Conservation (phyloP, 805 yeast species). For the Candida verbasci region DNA sequence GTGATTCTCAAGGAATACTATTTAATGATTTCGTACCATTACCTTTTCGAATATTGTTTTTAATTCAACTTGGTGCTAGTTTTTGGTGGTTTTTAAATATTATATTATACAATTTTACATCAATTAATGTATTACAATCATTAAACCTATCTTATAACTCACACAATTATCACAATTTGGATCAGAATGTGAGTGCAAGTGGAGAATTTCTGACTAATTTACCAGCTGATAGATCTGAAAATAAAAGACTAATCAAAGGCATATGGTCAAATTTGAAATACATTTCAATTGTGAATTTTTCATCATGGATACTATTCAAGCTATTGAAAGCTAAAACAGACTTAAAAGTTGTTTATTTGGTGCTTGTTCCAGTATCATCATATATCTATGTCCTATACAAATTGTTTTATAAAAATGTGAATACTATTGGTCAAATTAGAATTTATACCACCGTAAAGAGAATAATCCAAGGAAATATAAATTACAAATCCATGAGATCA, state of each 20-base stretch:
- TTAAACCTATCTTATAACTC: constrained; percentile 38
- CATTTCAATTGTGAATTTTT: constrained; percentile 19
- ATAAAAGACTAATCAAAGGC: constrained; percentile 26
- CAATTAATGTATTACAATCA: constrained; percentile 44
- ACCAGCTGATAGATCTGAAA: constrained; percentile 28
- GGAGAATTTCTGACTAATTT: constrained; percentile 32
- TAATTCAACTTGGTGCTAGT: constrained; percentile 47
- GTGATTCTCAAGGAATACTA: constrained; percentile 12
- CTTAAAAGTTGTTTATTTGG: constrained; percentile 2
- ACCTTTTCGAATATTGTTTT: constrained; percentile 43
- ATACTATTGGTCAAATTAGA: constrained; percentile 31
- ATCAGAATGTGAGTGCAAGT: constrained; percentile 8
- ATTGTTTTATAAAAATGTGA: constrained; percentile 9
- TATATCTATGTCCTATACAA: constrained; percentile 7
- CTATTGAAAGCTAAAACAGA: constrained; percentile 14
- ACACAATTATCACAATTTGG: constrained; percentile 30
- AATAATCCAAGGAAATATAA: constrained; percentile 55
- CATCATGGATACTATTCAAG: constrained; percentile 20
- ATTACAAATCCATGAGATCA: constrained; percentile 51
- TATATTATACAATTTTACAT: constrained; percentile 27
- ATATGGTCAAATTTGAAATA: constrained; percentile 28
- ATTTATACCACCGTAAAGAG: constrained; percentile 49
- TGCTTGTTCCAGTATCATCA: constrained; percentile 11
- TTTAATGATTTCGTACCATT: constrained; percentile 32
- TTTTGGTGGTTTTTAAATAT: constrained; percentile 49